These are phyloP conservation scores for Luzula sylvatica DNA, from an alignment of 176 grass and related monocot species.

Conservation along the genomic window DNA sequence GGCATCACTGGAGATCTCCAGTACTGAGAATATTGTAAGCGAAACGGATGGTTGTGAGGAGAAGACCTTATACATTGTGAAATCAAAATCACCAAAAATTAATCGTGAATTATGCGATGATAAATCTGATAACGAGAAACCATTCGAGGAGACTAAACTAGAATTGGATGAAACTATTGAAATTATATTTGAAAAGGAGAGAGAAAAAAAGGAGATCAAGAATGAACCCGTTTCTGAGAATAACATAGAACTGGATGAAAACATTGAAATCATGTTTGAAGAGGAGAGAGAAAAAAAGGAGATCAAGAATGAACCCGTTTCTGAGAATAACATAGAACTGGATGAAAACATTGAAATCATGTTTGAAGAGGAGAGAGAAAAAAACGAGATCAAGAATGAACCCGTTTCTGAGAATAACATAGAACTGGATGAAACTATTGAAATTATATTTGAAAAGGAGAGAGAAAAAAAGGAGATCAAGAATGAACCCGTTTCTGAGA, in stretches of 20 bases:
- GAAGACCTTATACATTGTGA: slow-evolving; percentile 21
- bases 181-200: slow-evolving; percentile 26
- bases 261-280: slow-evolving; percentile 8
- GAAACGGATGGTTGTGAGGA: slow-evolving; percentile 16
- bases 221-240: slow-evolving; percentile 7
- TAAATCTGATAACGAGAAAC: background rate
- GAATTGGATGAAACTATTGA: slow-evolving; percentile 21
- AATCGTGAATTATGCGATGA: slow-evolving; percentile 11
- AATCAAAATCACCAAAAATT: slow-evolving; percentile 12
- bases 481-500: no score
- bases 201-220: slow-evolving; percentile 5
- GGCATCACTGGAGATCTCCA: background rate
- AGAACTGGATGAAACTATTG: no score
- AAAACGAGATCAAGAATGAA: no score
- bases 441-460: no score
- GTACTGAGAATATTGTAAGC: background rate
- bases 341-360: no score
- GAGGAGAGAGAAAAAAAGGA: background rate
- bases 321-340: slow-evolving; percentile 14
- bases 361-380: no score
- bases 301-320: slow-evolving; percentile 1
- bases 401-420: no score
- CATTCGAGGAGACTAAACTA: slow-evolving; percentile 14
- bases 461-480: no score
- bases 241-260: slow-evolving; percentile 6